Conservation (phyloP, 2,329 filamentous ascomycete genomes). For the Stagonosporopsis vannaccii region DNA sequence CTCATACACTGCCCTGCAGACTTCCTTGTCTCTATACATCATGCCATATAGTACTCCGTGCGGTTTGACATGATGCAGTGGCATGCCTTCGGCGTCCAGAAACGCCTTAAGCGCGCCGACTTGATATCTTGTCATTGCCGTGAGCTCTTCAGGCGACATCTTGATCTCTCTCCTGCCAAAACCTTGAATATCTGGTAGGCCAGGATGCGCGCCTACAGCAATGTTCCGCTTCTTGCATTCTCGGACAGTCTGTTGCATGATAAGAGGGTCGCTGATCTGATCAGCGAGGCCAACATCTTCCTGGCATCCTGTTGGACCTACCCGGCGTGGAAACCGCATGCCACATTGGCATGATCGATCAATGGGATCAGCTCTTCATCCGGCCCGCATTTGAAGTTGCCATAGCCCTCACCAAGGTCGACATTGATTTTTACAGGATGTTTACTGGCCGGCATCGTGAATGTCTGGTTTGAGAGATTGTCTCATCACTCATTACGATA, state of each 20-base stretch:
- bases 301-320: conserved; percentile 6
- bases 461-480: conserved; percentile 1
- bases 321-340: conserved; percentile 65
- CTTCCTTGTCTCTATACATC: conserved; percentile 61
- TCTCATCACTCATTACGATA: background rate
- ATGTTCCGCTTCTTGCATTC: conserved; percentile 66
- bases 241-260: conserved; percentile 67
- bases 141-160: conserved; percentile 63
- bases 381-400: conserved; percentile 61
- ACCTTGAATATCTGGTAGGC: conserved; percentile 69
- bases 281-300: conserved; percentile 9
- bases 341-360: conserved; percentile 69
- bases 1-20: conserved; percentile 61
- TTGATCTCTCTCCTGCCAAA: conserved; percentile 70
- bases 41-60: conserved; percentile 68
- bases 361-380: conserved; percentile 67
- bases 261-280: conserved; percentile 61
- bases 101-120: conserved; percentile 69
- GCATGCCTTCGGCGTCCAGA: conserved; percentile 63
- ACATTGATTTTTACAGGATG: conserved; percentile 63
- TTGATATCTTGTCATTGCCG: conserved; percentile 67
- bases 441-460: conserved; percentile 57
- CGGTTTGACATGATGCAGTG: conserved; percentile 68
- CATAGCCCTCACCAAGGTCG: conserved; percentile 62
- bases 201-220: conserved; percentile 68